Conservation (phyloP, 2,329 filamentous ascomycete genomes). For the Fusarium chlamydosporum region DNA sequence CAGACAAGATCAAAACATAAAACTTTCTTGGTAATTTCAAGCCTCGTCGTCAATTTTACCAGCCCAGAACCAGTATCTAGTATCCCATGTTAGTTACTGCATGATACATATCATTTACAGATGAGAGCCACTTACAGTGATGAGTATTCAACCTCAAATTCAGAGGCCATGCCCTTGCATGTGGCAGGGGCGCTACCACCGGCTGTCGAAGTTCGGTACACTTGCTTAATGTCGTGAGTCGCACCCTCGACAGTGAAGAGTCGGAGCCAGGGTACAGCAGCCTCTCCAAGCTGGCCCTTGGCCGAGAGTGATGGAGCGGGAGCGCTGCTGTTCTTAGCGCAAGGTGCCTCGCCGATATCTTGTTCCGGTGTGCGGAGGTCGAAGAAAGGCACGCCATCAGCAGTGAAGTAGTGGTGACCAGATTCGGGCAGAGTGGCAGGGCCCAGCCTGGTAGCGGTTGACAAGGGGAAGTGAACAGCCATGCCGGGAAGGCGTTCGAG, state of each 20-base stretch:
- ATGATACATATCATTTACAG: neutral
- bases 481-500: slow-evolving; percentile 75
- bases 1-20: slow-evolving; percentile 7
- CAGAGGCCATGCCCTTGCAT: slow-evolving; percentile 74
- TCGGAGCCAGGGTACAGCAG: slow-evolving; percentile 85
- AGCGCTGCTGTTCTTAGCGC: slow-evolving; percentile 72
- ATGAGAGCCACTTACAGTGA: slow-evolving; percentile 77
- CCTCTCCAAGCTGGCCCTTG: slow-evolving; percentile 72
- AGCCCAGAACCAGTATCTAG: slow-evolving; percentile 51
- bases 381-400: slow-evolving; percentile 81
- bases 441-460: slow-evolving; percentile 60
- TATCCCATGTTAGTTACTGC: slow-evolving; percentile 33
- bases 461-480: slow-evolving; percentile 75
- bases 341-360: slow-evolving; percentile 71
- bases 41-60: slow-evolving; percentile 36
- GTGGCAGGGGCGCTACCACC: slow-evolving; percentile 82
- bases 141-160: slow-evolving; percentile 83
- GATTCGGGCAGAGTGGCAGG: slow-evolving; percentile 75
- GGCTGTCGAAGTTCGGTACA: slow-evolving; percentile 88
- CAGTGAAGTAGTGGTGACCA: slow-evolving; percentile 86
- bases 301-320: slow-evolving; percentile 74
- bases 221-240: slow-evolving; percentile 76
- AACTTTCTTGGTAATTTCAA: slow-evolving; percentile 4
- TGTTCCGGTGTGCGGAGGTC: slow-evolving; percentile 73
- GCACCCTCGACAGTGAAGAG: slow-evolving; percentile 68